Evolutionary conservation across 495 filamentous ascomycete species (phyloP), one percentile per base, ranked within the genome.

Genomic region (Achaetomiella virescens): DNA sequence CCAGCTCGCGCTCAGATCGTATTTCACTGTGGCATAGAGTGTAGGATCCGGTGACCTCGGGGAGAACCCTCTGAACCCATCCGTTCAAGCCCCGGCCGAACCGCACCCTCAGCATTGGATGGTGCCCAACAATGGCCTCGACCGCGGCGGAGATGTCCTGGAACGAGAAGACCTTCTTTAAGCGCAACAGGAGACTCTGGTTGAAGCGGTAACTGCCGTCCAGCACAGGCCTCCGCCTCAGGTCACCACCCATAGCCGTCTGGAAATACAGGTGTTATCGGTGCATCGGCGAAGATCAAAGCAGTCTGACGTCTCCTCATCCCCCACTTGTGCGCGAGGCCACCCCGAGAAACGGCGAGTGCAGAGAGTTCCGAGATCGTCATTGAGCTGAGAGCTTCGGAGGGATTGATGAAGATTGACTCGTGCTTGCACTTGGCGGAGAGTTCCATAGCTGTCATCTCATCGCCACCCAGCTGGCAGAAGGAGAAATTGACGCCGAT

Each of bases 271-370:
- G 68, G 21, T 78, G 73, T 62, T n/a, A n/a, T n/a, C n/a, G n/a
- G n/a, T 91, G 86, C 66, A 90, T 88, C 0, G 87, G 87, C 0
- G 85, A 83, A 91, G 75, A 6, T 78, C 76, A 58, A 89, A 90
- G 29, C 68, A 67, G 45, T 80, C 74, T 22, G 75, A 69, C 3
- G 63, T 66, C 47, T 70, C 67, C 27, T 70, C 67, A 50, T 65
- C 66, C n/a, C n/a, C 63, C 65, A 68, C 29, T 66, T 65, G 54
- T 66, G 67, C 1, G 62, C 65, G 45, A 68, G 42, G 3, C 62
- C 62, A 3, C 67, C 63, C 8, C 67, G 61, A n/a, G 63, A 56
- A 24, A 63, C 67, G 6, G 69, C 69, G 37, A 66, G 31, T 15
- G 62, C 54, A n/a, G 75, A 70, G n/a, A 76, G 67, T 43, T 74